A percentile compares a stretch with the other conserved stretches of the same genome.
Conservation (phyloP, 208 protist species). For the Trypanosoma caninum region DNA sequence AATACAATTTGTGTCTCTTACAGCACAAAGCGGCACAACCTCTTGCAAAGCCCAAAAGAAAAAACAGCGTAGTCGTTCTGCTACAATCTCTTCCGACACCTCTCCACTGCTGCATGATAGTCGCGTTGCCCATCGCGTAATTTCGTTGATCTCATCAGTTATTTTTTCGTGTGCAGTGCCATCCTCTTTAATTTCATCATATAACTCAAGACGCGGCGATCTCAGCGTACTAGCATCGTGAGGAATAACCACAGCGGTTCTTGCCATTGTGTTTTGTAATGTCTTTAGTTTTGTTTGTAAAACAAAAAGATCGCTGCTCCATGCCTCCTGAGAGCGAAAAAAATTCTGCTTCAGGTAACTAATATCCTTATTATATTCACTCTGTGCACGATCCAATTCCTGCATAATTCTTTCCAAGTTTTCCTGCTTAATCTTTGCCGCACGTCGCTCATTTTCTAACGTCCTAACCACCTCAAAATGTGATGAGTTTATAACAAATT, state of each 20-base stretch:
- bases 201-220: slow-evolving; percentile 12
- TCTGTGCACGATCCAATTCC: slow-evolving; percentile 39
- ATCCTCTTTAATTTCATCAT: slow-evolving; percentile 10
- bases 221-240: background rate
- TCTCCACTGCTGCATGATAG: slow-evolving; percentile 22
- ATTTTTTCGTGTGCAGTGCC: background rate
- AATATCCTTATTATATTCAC: slow-evolving; percentile 57
- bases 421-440: slow-evolving; percentile 36
- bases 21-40: slow-evolving; percentile 33
- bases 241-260: slow-evolving; percentile 19
- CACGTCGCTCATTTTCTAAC: slow-evolving; percentile 49
- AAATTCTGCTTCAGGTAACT: slow-evolving; percentile 46
- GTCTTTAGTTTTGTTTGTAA: slow-evolving; percentile 53
- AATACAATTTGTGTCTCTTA: slow-evolving; percentile 24
- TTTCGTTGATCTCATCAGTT: slow-evolving; percentile 1
- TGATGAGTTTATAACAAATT: slow-evolving; percentile 43
- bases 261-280: slow-evolving; percentile 33
- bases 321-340: slow-evolving; percentile 40
- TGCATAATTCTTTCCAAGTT: slow-evolving; percentile 47
- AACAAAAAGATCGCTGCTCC: slow-evolving; percentile 49
- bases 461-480: slow-evolving; percentile 52
- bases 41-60: slow-evolving; percentile 35
- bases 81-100: slow-evolving; percentile 14
- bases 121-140: slow-evolving; percentile 30
- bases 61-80: slow-evolving; percentile 31